These are phyloP conservation scores for Eruca vesicaria DNA, from an alignment of 441 rosid genomes.

Conservation along the genomic window DNA sequence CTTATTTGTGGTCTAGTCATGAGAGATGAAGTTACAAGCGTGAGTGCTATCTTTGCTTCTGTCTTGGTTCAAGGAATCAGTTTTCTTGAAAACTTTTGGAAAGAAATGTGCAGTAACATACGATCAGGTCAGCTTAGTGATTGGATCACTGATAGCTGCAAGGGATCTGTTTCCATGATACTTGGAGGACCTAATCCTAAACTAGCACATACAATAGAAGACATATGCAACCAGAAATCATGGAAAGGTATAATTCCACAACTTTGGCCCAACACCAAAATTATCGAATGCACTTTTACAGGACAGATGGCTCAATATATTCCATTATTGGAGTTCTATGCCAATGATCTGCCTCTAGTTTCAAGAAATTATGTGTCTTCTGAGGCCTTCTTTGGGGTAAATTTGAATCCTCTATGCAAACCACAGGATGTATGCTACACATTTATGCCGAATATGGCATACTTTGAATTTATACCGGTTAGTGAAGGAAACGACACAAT, in stretches of 20 bases:
- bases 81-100: not conserved
- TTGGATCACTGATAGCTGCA: not conserved
- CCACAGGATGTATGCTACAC: slow-evolving; percentile 68
- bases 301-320: slow-evolving; percentile 66
- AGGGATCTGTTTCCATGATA: slow-evolving; percentile 22
- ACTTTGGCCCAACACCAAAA: slow-evolving; percentile 67
- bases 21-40: not conserved
- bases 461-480: slow-evolving; percentile 57
- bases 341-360: slow-evolving; percentile 53
- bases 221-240: slow-evolving; percentile 38
- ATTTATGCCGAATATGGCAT: slow-evolving; percentile 65
- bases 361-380: slow-evolving; percentile 54
- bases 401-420: slow-evolving; percentile 49
- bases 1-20: not conserved
- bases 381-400: slow-evolving; percentile 59
- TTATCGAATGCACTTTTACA: slow-evolving; percentile 51
- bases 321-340: slow-evolving; percentile 52
- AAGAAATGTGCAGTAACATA: not conserved
- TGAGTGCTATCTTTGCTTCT: not conserved
- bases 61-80: not conserved
- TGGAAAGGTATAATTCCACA: slow-evolving; percentile 63
- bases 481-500: slow-evolving; percentile 26
- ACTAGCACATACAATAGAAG: slow-evolving; percentile 43
- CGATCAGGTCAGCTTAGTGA: not conserved
- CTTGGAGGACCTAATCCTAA: slow-evolving; percentile 39